Base-by-base conservation (phyloP, 768 basidiomycete species). In the Pisolithus sp. region DNA sequence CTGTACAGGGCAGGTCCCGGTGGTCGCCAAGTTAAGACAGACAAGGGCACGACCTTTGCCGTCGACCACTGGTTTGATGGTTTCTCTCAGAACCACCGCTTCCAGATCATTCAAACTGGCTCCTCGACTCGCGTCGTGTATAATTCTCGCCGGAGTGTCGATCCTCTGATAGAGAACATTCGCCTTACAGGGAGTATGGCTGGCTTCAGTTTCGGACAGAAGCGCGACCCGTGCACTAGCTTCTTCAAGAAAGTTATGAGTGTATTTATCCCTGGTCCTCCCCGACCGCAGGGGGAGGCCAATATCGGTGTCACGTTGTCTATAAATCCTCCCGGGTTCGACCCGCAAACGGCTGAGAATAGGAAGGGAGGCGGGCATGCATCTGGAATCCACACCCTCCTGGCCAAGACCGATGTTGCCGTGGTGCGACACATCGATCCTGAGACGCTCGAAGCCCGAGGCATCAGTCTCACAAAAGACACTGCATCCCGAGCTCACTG, bases 41-140 rank as follows among this genome's bases (percentile, higher is more conserved):
- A 58, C 47, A 55, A 57, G 10, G 62, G 56, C 15, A 28, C 52
- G 7, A 64, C 60, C 2, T 54, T 62, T 17, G 62, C 70, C 15
- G 41, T 68, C 5, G 57, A 65, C 42, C 72, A 73, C 46, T 71
- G 72, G 73, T 74, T 74, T 49, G 73, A 74, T 47, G 73, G 73
- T 24, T 66, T 74, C 44, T 64, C 67, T 17, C 63, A 70, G 54
- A 67, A 67, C 56, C 71, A 74, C 51, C 67, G 68, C 46, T 73
- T 74, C 59, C 66, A 71, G 49, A 71, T 74, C 58, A 55, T 59
- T 21, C 57, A 67, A 37, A 50, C 63, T 0, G 59, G 51, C n/a
- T 18, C 24, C 2, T 39, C 54, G 17, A 58, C 66, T 5, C 65
- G 57, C 2, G 68, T 73, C 28, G 48, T 62, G 30, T 74, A 74